Evolutionary conservation across 805 yeast genomes (phyloP).

Genomic region (Kurtzmaniella fragi): DNA sequence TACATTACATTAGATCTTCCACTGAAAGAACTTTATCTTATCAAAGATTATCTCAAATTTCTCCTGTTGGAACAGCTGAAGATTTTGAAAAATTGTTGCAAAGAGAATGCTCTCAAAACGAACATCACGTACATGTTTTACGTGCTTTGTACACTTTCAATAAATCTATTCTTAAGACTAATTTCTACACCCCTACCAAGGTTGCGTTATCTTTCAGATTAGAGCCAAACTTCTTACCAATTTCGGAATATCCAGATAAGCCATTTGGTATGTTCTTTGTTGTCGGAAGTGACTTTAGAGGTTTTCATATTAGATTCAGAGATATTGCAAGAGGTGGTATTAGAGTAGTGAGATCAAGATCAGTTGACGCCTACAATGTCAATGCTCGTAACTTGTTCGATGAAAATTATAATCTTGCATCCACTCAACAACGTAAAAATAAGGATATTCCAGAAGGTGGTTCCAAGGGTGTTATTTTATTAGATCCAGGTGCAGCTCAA

Average conservation of each 20-base stretch:
- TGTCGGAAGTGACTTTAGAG: constrained; percentile 95
- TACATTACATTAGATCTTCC: constrained; percentile 71
- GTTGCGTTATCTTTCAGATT: constrained; percentile 92
- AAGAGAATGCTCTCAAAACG: constrained; percentile 74
- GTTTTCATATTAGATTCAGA: constrained; percentile 94
- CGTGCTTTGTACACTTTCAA: constrained; percentile 81
- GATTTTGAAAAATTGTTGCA: constrained; percentile 68
- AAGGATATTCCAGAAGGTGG: constrained; percentile 99
- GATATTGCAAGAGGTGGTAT: constrained; percentile 99
- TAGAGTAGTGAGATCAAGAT: constrained; percentile 85
- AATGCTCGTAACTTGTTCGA: constrained; percentile 89
- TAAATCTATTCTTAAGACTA: constrained; percentile 83
- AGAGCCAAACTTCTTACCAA: constrained; percentile 80
- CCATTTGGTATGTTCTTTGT: constrained; percentile 94
- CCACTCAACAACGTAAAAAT: constrained; percentile 93
- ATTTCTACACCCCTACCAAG: constrained; percentile 89
- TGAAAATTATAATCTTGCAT: constrained; percentile 93
- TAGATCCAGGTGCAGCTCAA: constrained; percentile 74
- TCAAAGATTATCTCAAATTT: constrained; percentile 75
- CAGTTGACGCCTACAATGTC: constrained; percentile 75
- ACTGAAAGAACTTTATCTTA: constrained; percentile 78
- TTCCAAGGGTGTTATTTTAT: constrained; percentile 90
- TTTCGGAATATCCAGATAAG: constrained; percentile 82
- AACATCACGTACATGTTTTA: constrained; percentile 72
- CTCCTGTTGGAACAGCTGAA: constrained; percentile 66